Conservation (phyloP, 352 stramenopile species). For the Pythium aristosporum region DNA sequence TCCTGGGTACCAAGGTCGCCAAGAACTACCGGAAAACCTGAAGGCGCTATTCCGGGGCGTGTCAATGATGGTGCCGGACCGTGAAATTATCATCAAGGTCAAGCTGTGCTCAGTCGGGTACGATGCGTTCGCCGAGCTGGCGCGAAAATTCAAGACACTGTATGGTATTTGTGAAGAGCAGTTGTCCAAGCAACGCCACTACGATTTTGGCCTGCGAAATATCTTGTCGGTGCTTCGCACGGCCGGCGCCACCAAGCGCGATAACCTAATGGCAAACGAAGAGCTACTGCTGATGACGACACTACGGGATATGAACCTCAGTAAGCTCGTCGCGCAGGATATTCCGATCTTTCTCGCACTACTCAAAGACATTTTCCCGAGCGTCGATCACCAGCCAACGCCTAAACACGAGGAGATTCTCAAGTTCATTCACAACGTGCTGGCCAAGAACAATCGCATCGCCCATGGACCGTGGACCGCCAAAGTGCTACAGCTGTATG, state of each 20-base stretch:
- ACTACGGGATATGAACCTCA: constrained; percentile 97
- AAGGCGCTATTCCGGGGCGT: constrained; percentile 93
- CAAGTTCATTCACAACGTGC: constrained; percentile 60
- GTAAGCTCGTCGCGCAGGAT: constrained; percentile 97
- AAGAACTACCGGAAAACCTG: constrained; percentile 98
- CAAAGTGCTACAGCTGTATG: constrained; percentile 98
- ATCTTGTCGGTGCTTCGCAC: constrained; percentile 94
- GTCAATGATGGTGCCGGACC: constrained; percentile 92
- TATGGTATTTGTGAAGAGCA: constrained; percentile 95
- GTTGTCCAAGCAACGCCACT: constrained; percentile 93
- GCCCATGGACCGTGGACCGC: constrained; percentile 79
- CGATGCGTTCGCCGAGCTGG: constrained; percentile 66
- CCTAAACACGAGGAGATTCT: constrained; percentile 88
- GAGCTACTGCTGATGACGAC: constrained; percentile 94
- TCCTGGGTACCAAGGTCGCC: constrained; percentile 96
- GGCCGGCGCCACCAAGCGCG: constrained; percentile 89
- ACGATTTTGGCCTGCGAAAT: constrained; percentile 95
- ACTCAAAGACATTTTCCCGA: constrained; percentile 96
- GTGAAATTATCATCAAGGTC: constrained; percentile 97
- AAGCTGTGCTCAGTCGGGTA: constrained; percentile 94
- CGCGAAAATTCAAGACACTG: constrained; percentile 94
- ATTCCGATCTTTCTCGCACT: constrained; percentile 97
- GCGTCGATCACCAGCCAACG: constrained; percentile 72
- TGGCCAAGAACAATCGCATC: constrained; percentile 69
- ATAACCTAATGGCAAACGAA: constrained; percentile 90